Percentiles rank a stretch among this genome's conserved stretches.
Evolutionary conservation across 164 flowering plant species (phyloP).

Genomic region (Paratinospora sagittata): DNA sequence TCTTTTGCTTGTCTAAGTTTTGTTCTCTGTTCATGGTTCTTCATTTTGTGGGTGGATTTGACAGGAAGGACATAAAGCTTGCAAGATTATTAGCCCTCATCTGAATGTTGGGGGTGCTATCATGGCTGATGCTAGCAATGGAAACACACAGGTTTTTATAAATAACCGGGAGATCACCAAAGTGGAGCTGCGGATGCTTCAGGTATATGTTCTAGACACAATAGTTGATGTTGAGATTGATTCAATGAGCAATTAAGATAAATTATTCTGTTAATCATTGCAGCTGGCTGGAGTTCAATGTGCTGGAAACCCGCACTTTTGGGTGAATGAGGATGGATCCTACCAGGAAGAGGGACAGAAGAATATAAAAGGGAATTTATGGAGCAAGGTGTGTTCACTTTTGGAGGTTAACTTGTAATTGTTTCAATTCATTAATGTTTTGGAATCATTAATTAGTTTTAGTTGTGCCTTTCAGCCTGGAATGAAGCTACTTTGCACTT

Average conservation of each 20-base stretch:
- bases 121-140: constrained; percentile 75
- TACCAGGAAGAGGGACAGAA: constrained; percentile 94
- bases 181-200: constrained; percentile 77
- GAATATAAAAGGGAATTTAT: constrained; percentile 79
- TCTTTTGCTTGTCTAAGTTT: not conserved
- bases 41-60: constrained; percentile 18
- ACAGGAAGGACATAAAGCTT: constrained; percentile 94
- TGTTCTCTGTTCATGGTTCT: constrained; percentile 12
- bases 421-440: not conserved
- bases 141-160: constrained; percentile 77
- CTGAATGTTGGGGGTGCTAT: constrained; percentile 76
- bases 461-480: constrained; percentile 50
- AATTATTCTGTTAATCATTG: constrained; percentile 16
- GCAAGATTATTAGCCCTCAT: constrained; percentile 71
- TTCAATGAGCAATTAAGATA: not conserved
- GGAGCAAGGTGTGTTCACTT: constrained; percentile 72
- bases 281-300: constrained; percentile 93
- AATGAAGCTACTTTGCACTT: constrained; percentile 68
- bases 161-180: constrained; percentile 94
- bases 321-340: constrained; percentile 96
- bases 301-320: constrained; percentile 93
- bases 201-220: constrained; percentile 40
- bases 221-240: not conserved
- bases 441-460: not conserved
- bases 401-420: not conserved